These are phyloP conservation scores for Umbelopsis isabellina DNA, from an alignment of 192 early-diverging fungal species.

Conservation along the genomic window DNA sequence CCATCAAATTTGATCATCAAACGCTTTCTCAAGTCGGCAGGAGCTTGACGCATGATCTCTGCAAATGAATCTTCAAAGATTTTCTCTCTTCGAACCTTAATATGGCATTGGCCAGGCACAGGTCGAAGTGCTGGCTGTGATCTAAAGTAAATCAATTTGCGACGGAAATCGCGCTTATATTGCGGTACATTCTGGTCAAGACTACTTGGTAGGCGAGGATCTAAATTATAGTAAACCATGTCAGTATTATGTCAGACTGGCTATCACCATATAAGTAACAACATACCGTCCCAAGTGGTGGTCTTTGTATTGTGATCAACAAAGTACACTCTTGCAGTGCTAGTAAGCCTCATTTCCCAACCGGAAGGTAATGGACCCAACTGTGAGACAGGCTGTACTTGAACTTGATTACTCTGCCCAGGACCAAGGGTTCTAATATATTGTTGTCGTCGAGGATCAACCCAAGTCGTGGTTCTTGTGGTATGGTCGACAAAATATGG, in stretches of 20 bases:
- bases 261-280: not conserved
- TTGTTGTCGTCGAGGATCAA: conserved; percentile 79
- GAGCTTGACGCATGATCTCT: conserved; percentile 92
- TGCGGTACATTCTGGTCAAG: conserved; percentile 92
- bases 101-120: conserved; percentile 88
- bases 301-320: conserved; percentile 98
- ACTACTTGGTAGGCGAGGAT: conserved; percentile 82
- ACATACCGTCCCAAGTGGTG: conserved; percentile 93
- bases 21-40: conserved; percentile 92
- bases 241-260: not conserved
- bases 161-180: conserved; percentile 98
- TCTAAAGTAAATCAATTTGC: conserved; percentile 96
- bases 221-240: conserved; percentile 19
- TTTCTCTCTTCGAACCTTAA: conserved; percentile 84
- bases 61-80: conserved; percentile 97
- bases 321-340: conserved; percentile 94
- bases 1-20: conserved; percentile 99
- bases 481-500: conserved; percentile 93
- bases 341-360: conserved; percentile 98
- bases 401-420: conserved; percentile 60
- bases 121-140: conserved; percentile 90
- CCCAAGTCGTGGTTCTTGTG: conserved; percentile 89
- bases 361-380: conserved; percentile 93
- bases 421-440: conserved; percentile 57
- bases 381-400: conserved; percentile 71